Evolutionary conservation across 1,284 basidiomycete species (phyloP).

Genomic region (Cryptococcus deneoformans): DNA sequence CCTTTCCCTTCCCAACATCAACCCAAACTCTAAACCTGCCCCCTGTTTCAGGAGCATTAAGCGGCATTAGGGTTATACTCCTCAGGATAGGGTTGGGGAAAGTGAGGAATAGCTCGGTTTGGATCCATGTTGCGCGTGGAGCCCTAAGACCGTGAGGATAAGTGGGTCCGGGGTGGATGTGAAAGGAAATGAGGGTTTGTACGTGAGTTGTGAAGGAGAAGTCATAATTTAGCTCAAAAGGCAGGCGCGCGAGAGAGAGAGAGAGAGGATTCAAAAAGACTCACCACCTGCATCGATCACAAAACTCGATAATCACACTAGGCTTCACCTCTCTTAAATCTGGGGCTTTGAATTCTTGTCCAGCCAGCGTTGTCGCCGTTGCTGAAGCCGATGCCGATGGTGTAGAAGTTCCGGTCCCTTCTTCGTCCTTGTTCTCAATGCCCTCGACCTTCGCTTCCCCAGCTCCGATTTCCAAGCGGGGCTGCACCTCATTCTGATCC

Average conservation of each 20-base stretch:
- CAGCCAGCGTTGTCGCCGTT: no score
- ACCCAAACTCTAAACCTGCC: constrained; percentile 89
- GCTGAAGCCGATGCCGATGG: no score
- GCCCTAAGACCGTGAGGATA: constrained; percentile 24
- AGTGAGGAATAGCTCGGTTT: constrained; percentile 83
- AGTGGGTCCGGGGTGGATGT: no score
- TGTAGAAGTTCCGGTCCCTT: no score
- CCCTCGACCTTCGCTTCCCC: no score
- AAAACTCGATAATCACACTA: constrained; percentile 55
- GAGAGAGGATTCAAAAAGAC: constrained; percentile 28
- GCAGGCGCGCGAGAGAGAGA: neutral
- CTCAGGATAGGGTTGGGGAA: constrained; percentile 69
- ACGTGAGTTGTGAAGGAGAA: no score
- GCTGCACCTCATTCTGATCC: no score
- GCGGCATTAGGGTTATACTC: constrained; percentile 67
- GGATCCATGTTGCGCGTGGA: constrained; percentile 74
- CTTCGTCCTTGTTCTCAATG: no score
- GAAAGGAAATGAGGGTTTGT: no score
- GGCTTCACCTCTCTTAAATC: constrained; percentile 13
- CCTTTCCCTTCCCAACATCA: constrained; percentile 44
- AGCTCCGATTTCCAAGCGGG: no score
- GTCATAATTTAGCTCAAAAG: constrained; percentile 3
- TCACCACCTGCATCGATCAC: constrained; percentile 64
- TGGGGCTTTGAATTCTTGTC: neutral
- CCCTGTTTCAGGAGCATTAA: constrained; percentile 73